Evolutionary conservation across 768 basidiomycete genomes (phyloP), one percentile per base, ranked within the genome.

Genomic region (Hypholoma sublateritium): DNA sequence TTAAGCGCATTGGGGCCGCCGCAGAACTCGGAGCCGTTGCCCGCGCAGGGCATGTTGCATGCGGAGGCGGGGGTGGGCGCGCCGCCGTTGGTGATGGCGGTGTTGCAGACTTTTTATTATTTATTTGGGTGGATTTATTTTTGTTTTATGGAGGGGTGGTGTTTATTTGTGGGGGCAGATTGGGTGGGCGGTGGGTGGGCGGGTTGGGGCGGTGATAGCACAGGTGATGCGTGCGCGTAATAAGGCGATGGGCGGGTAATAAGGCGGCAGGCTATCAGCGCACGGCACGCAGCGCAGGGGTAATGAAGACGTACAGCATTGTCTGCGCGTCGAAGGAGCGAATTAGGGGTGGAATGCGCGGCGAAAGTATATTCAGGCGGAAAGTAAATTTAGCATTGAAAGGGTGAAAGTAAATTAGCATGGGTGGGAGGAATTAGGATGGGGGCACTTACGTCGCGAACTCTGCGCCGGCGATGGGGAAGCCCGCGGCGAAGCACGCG

Each of bases 1-100:
- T 81, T 87, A 19, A 91, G 73, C 43, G 81, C 73, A 64, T 86
- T 78, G 0, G 89, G 86, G 34, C 89, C 90, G 19, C 90, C 90
- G 60, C 90, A 92, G 57, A 84, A 84, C 63, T 90, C 84, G 0
- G 83, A 74, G 39, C 69, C 70, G 56, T 87, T 85, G 12, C 88
- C 89, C 2, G 69, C 70, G 65, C 89, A 91, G 24, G 75, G 60
- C 87, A 89, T 89, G 62, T 76, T 78, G 65, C 91, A 93, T 47
- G 81, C 83, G 1, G 76, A 67, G n/a, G 76, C 69, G 0, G 79
- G 60, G 0, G 77, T 74, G 0, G 79, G 74, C 19, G 72, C 75
- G n/a, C 81, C 80, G 12, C 74, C 77, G 57, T 82, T 80, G 28
- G 65, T 66, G 58, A 86, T 70, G 21, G 71, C 58, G 2, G 72